Evolutionary conservation across 768 basidiomycete genomes (phyloP).

Genomic region (Tylopilus subfusipes): DNA sequence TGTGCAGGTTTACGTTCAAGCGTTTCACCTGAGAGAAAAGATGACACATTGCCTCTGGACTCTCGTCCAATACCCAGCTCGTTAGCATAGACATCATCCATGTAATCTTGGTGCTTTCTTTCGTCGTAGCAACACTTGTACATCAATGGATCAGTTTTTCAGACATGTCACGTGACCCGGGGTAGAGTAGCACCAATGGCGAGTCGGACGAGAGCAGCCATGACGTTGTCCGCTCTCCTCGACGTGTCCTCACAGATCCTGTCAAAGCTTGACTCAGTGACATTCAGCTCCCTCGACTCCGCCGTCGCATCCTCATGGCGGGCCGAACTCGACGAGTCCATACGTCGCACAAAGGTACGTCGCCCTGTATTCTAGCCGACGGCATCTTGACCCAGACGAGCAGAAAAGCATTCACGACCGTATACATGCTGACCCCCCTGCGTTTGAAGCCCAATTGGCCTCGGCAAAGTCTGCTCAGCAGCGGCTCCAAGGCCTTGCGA

Average conservation of each 20-base stretch:
- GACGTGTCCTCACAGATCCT: conserved; percentile 74
- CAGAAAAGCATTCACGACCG: conserved; percentile 71
- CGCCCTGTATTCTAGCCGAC: background rate
- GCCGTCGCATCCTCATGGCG: conserved; percentile 67
- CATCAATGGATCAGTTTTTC: conserved; percentile 6
- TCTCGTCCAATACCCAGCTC: conserved; percentile 22
- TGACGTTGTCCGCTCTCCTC: conserved; percentile 69
- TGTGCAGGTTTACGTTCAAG: conserved; percentile 77
- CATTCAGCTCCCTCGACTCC: conserved; percentile 55
- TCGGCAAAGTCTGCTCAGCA: conserved; percentile 64
- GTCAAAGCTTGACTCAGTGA: conserved; percentile 62
- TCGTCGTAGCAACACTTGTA: conserved; percentile 18
- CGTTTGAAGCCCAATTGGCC: conserved; percentile 60
- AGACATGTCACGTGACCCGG: conserved; percentile 18
- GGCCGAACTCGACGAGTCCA: conserved; percentile 66
- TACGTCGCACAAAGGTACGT: conserved; percentile 65
- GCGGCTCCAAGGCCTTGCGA: conserved; percentile 48
- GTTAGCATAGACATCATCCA: conserved; percentile 26
- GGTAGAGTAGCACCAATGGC: background rate
- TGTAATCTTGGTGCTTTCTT: conserved; percentile 27
- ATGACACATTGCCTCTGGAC: background rate
- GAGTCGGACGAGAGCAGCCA: conserved; percentile 26
- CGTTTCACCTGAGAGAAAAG: conserved; percentile 45
- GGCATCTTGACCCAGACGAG: conserved; percentile 10
- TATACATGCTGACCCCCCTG: conserved; percentile 58